A percentile compares a stretch with the other conserved stretches of the same genome.
phyloP scores from a whole-genome alignment of 2,329 filamentous ascomycete species.

The Bipolaris sorokiniana region DNA sequence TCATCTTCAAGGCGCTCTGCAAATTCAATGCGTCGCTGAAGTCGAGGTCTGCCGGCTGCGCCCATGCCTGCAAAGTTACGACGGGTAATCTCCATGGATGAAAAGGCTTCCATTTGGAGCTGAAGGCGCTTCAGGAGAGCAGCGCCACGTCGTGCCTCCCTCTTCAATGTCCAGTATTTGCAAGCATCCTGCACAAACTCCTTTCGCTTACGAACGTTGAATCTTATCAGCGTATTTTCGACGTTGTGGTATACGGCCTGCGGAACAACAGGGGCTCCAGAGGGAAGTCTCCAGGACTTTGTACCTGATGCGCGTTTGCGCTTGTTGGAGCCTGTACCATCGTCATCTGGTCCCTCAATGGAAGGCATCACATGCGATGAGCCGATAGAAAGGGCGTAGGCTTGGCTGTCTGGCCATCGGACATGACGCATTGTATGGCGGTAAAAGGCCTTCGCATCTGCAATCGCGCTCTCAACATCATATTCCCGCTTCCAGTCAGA shows the following conservation, averaged over 20 bases:
- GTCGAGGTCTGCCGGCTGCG: slow-evolving; percentile 75
- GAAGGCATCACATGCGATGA: slow-evolving; percentile 66
- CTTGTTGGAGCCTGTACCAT: slow-evolving; percentile 63
- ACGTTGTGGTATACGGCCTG: slow-evolving; percentile 86
- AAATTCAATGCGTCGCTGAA: slow-evolving; percentile 86
- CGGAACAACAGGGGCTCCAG: slow-evolving; percentile 92
- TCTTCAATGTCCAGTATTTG: slow-evolving; percentile 97
- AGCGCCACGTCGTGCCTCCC: slow-evolving; percentile 88
- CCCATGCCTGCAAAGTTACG: slow-evolving; percentile 97
- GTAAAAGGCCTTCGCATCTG: slow-evolving; percentile 87
- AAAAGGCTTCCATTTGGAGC: slow-evolving; percentile 93
- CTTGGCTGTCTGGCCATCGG: slow-evolving; percentile 90
- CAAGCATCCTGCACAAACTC: slow-evolving; percentile 93
- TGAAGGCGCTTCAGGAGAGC: slow-evolving; percentile 92
- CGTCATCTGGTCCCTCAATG: slow-evolving; percentile 55
- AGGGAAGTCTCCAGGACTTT: slow-evolving; percentile 90
- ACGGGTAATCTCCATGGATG: slow-evolving; percentile 94
- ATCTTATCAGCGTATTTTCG: slow-evolving; percentile 80
- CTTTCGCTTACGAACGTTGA: slow-evolving; percentile 83
- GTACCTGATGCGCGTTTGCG: slow-evolving; percentile 60
- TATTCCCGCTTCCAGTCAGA: slow-evolving; percentile 87
- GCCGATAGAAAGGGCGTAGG: slow-evolving; percentile 80
- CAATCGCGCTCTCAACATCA: slow-evolving; percentile 78
- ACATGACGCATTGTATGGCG: slow-evolving; percentile 85
- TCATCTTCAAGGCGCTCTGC: slow-evolving; percentile 77